Conservation (phyloP, 495 filamentous ascomycete genomes). For the Hypoxylon cercidicola region DNA sequence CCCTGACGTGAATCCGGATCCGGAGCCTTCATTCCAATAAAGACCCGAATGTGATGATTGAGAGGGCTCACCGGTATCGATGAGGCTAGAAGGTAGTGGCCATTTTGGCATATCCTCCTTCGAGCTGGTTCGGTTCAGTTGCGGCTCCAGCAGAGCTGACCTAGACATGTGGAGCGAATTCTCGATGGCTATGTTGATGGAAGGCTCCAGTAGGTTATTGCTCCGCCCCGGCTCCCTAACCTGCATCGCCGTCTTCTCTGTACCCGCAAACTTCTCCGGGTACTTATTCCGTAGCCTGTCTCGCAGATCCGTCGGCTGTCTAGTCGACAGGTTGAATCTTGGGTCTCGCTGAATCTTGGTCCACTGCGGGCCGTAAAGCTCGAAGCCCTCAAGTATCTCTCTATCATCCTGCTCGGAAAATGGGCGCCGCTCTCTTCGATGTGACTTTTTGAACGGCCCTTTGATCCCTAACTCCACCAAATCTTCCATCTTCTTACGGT, state of each 20-base stretch:
- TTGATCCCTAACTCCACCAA: constrained; percentile 66
- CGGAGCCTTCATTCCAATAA: constrained; percentile 40
- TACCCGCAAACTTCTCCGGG: constrained; percentile 65
- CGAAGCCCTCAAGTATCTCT: constrained; percentile 78
- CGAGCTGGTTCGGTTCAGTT: constrained; percentile 52
- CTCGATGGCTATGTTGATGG: constrained; percentile 50
- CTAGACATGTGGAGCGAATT: constrained; percentile 46
- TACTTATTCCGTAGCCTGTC: constrained; percentile 86
- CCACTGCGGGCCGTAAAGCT: constrained; percentile 82
- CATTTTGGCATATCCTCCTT: constrained; percentile 55
- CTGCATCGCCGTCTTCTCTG: constrained; percentile 67
- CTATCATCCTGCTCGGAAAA: constrained; percentile 82
- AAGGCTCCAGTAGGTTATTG: constrained; percentile 53
- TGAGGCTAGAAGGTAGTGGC: constrained; percentile 39
- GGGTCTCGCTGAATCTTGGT: constrained; percentile 79
- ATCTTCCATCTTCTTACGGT: constrained; percentile 65
- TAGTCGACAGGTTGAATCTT: constrained; percentile 69
- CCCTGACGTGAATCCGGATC: constrained; percentile 36
- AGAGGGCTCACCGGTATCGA: constrained; percentile 47
- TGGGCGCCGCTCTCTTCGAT: constrained; percentile 64
- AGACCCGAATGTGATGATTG: constrained; percentile 36
- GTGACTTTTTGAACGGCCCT: constrained; percentile 63
- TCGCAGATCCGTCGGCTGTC: constrained; percentile 80
- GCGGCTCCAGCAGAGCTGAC: constrained; percentile 47
- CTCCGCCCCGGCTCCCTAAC: constrained; percentile 46